These are phyloP conservation scores for Capronia coronata DNA, from an alignment of 2,329 filamentous ascomycete genomes.

Conservation along the genomic window DNA sequence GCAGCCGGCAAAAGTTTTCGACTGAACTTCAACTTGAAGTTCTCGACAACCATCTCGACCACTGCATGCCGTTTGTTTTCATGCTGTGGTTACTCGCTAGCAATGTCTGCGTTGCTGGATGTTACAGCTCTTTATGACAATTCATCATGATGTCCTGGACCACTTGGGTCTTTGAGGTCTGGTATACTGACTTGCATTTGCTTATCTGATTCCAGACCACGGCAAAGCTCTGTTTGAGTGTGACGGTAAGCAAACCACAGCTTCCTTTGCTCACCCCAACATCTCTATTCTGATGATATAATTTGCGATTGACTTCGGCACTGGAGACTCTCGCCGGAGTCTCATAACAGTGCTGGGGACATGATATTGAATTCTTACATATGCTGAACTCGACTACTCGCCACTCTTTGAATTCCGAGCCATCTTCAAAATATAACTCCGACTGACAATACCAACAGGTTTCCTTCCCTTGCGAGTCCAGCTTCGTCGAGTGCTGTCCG, in stretches of 20 bases:
- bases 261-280: neutral
- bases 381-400: conserved; percentile 63
- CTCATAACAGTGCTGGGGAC: conserved; percentile 65
- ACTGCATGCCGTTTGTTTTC: too few relatives aligned
- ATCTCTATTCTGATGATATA: conserved; percentile 71
- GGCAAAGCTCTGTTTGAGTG: neutral
- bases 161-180: too few relatives aligned
- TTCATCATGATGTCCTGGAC: neutral
- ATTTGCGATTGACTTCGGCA: conserved; percentile 95
- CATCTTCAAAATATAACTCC: neutral
- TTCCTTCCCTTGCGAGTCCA: neutral
- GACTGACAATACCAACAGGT: conserved; percentile 6
- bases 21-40: neutral
- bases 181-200: too few relatives aligned
- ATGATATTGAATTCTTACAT: conserved; percentile 99
- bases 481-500: neutral
- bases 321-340: conserved; percentile 88
- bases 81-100: neutral
- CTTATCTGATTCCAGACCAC: too few relatives aligned
- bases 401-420: neutral
- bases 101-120: neutral
- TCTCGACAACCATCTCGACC: too few relatives aligned
- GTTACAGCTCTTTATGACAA: neutral
- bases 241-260: conserved; percentile 23
- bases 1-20: neutral